Evolutionary conservation across 768 basidiomycete genomes (phyloP).

Genomic region (Hericium coralloides): DNA sequence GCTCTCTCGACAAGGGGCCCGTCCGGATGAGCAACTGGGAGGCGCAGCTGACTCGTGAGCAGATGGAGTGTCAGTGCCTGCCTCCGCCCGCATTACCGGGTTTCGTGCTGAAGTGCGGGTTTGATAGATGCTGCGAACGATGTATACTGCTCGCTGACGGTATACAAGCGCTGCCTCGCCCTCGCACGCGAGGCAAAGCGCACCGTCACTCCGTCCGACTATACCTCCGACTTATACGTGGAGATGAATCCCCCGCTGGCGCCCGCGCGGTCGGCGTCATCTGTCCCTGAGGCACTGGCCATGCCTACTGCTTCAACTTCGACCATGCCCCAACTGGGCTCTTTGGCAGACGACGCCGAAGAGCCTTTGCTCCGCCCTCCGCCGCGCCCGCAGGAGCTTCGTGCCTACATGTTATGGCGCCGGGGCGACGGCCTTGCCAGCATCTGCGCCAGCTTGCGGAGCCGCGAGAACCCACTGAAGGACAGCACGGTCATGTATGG

Average conservation of each 20-base stretch:
- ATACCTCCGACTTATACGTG: constrained; percentile 21
- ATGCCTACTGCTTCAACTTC: background rate
- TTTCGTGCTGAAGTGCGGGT: background rate
- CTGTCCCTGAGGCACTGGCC: background rate
- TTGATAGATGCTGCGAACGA: constrained; percentile 43
- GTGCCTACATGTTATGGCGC: constrained; percentile 40
- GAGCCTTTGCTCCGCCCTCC: background rate
- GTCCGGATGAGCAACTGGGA: constrained; percentile 44
- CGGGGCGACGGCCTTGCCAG: constrained; percentile 23
- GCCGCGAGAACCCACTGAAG: constrained; percentile 31
- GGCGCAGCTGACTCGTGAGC: constrained; percentile 24
- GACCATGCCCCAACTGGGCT: background rate
- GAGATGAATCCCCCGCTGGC: constrained; percentile 3
- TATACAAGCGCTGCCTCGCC: constrained; percentile 29
- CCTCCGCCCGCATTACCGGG: background rate
- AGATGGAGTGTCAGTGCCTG: constrained; percentile 29
- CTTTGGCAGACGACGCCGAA: constrained; percentile 11
- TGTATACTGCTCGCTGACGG: constrained; percentile 36
- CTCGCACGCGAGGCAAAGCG: constrained; percentile 21
- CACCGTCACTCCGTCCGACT: constrained; percentile 14
- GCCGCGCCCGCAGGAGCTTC: constrained; percentile 28
- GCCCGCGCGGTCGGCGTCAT: background rate
- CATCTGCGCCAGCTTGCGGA: constrained; percentile 32
- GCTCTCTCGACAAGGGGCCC: constrained; percentile 32
- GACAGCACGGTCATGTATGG: constrained; percentile 39